Percentiles rank a stretch among this genome's conserved stretches.
Conservation (phyloP, 345 rosid genomes). For the Corymbia maculata region DNA sequence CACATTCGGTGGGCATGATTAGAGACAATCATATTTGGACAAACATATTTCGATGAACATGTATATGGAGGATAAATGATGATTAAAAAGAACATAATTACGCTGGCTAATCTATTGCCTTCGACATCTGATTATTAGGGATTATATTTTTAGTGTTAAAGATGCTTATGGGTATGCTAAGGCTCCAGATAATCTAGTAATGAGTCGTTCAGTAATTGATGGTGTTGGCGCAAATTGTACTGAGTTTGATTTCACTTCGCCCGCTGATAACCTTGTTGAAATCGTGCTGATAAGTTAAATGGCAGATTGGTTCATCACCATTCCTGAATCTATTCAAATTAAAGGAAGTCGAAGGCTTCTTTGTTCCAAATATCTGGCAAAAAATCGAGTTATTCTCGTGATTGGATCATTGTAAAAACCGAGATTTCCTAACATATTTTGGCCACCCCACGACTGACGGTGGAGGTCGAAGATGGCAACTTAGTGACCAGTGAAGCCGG, state of each 20-base stretch:
- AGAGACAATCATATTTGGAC: neutral
- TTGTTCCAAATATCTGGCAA: neutral
- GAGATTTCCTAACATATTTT: neutral
- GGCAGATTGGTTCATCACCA: fast-evolving
- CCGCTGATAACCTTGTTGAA: neutral
- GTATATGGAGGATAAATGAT: neutral
- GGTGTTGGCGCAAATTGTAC: neutral
- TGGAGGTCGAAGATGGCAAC: neutral
- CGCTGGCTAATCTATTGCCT: neutral
- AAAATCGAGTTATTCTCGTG: neutral
- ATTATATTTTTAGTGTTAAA: neutral
- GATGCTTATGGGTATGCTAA: neutral
- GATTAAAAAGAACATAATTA: neutral
- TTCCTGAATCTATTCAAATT: neutral
- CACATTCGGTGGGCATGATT: neutral
- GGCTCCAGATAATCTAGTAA: neutral
- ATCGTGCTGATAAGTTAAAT: neutral
- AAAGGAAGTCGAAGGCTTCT: neutral
- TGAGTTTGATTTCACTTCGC: neutral
- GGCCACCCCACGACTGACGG: neutral
- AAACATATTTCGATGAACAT: neutral
- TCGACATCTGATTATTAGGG: neutral
- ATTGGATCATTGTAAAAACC: neutral
- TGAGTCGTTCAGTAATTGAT: neutral
- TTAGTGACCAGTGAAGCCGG: neutral